Evolutionary conservation across 2,329 filamentous ascomycete species (phyloP), one percentile per base, ranked within the genome.

Genomic region (Waltergamsia citrina): DNA sequence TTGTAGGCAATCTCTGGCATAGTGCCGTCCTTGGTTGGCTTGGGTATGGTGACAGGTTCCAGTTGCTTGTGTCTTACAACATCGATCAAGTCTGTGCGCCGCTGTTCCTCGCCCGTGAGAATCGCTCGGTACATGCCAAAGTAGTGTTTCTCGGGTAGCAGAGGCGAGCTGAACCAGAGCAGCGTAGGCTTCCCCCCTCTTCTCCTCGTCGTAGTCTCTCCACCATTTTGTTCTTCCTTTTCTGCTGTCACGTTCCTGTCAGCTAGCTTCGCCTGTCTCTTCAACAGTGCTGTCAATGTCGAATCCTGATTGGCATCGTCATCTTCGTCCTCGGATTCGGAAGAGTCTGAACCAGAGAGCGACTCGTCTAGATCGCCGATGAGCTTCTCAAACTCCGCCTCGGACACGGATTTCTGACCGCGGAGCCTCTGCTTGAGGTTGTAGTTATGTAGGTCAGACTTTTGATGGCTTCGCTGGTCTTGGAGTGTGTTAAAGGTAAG

Each of bases 361-460:
- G 84, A 92, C 64, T 98, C 90, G 46, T 95, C 85, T 22, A 98
- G 65, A 38, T 92, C 77, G 23, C 78, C 85, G 7, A 96, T 69
- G 6, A 95, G 69, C 52, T 81, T 85, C 53, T 92, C 85, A 45
- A 98, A 98, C 22, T 94, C 87, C 7, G 52, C 56, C 51, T 98
- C 92, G 2, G 76, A 74, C 2, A 95, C 81, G 0, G 84, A 60
- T 8, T 69, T 71, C 38, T 70, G 68, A 0, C 85, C 85, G 30
- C 85, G 78, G 37, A 94, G 63, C 63, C 85, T 94, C 53, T 90
- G 84, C 59, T 94, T 96, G 40, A 96, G 62, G 53, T 98, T 98
- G 62, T 95, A 98, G 43, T 81, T 74, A 56, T 98, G 92, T 32
- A 93, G 69, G 50, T 98, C 92, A 8, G 90, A 94, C 48, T 85